Evolutionary conservation across 1,284 basidiomycete species (phyloP).

Genomic region (Peniophora sp.): DNA sequence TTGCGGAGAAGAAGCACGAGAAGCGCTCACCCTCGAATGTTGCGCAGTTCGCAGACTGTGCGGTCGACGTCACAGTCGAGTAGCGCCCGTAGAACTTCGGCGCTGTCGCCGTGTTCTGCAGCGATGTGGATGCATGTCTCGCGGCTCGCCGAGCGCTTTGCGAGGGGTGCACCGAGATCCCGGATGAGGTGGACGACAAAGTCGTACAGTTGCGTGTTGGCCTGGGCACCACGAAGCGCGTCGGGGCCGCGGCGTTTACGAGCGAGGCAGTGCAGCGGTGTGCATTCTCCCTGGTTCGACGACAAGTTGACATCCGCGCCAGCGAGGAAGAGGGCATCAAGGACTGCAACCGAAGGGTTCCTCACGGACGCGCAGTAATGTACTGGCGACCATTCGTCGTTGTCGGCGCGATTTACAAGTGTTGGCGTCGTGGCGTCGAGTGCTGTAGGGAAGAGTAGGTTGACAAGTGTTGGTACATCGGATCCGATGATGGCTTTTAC

Average conservation of each 20-base stretch:
- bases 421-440: constrained; percentile 11
- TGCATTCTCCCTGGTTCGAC: constrained; percentile 55
- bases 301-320: constrained; percentile 67
- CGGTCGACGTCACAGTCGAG: constrained; percentile 55
- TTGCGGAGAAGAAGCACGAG: not conserved
- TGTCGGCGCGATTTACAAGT: constrained; percentile 49
- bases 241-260: constrained; percentile 33
- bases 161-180: constrained; percentile 58
- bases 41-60: constrained; percentile 47
- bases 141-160: constrained; percentile 70
- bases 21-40: constrained; percentile 53
- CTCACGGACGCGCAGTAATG: constrained; percentile 56
- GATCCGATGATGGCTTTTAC: constrained; percentile 7
- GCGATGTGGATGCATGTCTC: constrained; percentile 94
- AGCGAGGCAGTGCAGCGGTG: constrained; percentile 64
- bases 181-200: constrained; percentile 59
- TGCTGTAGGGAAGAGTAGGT: constrained; percentile 45
- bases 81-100: constrained; percentile 52
- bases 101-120: constrained; percentile 78
- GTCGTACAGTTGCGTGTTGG: constrained; percentile 37
- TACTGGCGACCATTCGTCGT: constrained; percentile 60
- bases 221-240: constrained; percentile 19
- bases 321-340: constrained; percentile 63
- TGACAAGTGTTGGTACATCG: constrained; percentile 28
- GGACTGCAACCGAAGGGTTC: constrained; percentile 47